Evolutionary conservation across 805 yeast species (phyloP).

Genomic region (Metschnikowia henanensis): DNA sequence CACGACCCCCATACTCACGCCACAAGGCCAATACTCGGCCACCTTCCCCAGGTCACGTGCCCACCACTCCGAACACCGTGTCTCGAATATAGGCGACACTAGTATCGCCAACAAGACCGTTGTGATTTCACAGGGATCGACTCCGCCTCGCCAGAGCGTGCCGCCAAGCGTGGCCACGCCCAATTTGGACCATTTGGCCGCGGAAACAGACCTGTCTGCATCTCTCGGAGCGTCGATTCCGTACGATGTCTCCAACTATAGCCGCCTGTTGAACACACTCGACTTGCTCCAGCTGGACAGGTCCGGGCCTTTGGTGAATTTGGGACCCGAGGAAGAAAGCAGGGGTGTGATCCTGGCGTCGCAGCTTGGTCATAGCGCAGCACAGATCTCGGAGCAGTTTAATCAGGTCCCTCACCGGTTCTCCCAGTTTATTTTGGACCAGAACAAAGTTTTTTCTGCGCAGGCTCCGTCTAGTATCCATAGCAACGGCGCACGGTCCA

Average conservation of each 20-base stretch:
- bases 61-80: neutral
- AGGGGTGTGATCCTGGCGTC: neutral
- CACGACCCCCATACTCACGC: neutral
- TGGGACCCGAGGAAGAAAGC: neutral
- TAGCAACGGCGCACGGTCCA: slow-evolving; percentile 6
- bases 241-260: slow-evolving; percentile 16
- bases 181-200: slow-evolving; percentile 1
- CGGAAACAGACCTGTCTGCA: slow-evolving; percentile 13
- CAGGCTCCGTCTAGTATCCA: slow-evolving; percentile 2
- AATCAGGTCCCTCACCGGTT: slow-evolving; percentile 42
- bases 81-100: neutral
- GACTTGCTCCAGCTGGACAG: slow-evolving; percentile 8
- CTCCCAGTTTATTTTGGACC: slow-evolving; percentile 40
- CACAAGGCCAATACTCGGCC: neutral
- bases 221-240: slow-evolving; percentile 10
- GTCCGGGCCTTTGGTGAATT: neutral
- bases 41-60: slow-evolving; percentile 3
- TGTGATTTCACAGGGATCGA: neutral
- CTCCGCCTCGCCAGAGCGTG: neutral
- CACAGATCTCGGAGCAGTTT: slow-evolving; percentile 7
- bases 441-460: slow-evolving; percentile 18
- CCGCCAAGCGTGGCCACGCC: neutral
- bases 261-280: slow-evolving; percentile 16
- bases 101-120: slow-evolving; percentile 1
- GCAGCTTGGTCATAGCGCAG: neutral